phyloP scores from a whole-genome alignment of 2,329 filamentous ascomycete genomes.

The Ceratocystis ficicola region DNA sequence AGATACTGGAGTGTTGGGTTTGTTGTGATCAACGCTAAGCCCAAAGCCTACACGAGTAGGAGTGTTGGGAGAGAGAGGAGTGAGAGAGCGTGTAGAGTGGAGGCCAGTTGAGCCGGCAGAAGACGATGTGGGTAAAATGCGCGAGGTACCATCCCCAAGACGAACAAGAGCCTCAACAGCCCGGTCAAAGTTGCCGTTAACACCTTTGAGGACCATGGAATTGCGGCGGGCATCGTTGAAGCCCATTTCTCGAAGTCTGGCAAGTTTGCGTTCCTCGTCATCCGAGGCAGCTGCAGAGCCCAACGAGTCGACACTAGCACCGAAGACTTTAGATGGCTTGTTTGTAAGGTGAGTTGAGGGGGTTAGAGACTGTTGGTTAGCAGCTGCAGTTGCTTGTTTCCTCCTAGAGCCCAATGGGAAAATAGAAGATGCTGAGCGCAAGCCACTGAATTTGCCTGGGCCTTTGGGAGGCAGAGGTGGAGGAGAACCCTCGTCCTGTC shows the following conservation, averaged over 20 bases:
- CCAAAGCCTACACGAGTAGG: slow-evolving; percentile 28
- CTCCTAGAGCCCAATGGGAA: slow-evolving; percentile 51
- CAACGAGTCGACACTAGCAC: slow-evolving; percentile 46
- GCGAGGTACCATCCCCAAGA: slow-evolving; percentile 57
- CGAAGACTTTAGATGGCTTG: slow-evolving; percentile 58
- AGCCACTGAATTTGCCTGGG: slow-evolving; percentile 45
- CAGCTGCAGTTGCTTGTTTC: slow-evolving; percentile 35
- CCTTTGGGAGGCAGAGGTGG: slow-evolving; percentile 52
- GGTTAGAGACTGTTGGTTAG: slow-evolving; percentile 24
- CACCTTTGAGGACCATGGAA: slow-evolving; percentile 63
- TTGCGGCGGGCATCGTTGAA: slow-evolving; percentile 78
- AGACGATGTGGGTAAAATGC: slow-evolving; percentile 26
- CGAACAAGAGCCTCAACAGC: slow-evolving; percentile 75
- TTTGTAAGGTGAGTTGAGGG: slow-evolving; percentile 36
- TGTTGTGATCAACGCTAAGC: slow-evolving; percentile 26
- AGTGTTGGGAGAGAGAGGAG: slow-evolving; percentile 37
- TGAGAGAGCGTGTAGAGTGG: slow-evolving; percentile 42
- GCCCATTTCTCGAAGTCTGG: slow-evolving; percentile 75
- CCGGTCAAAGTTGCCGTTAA: slow-evolving; percentile 74
- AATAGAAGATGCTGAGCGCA: slow-evolving; percentile 52
- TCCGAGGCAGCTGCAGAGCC: slow-evolving; percentile 35
- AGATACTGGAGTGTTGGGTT: slow-evolving; percentile 31
- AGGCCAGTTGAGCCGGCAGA: slow-evolving; percentile 24
- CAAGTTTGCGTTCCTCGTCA: slow-evolving; percentile 63
- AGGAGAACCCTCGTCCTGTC: slow-evolving; percentile 42